A percentile compares a stretch with the other conserved stretches of the same genome.
These are phyloP conservation scores for Aspergillus homomorphus DNA, from an alignment of 495 filamentous ascomycete species.

Conservation along the genomic window DNA sequence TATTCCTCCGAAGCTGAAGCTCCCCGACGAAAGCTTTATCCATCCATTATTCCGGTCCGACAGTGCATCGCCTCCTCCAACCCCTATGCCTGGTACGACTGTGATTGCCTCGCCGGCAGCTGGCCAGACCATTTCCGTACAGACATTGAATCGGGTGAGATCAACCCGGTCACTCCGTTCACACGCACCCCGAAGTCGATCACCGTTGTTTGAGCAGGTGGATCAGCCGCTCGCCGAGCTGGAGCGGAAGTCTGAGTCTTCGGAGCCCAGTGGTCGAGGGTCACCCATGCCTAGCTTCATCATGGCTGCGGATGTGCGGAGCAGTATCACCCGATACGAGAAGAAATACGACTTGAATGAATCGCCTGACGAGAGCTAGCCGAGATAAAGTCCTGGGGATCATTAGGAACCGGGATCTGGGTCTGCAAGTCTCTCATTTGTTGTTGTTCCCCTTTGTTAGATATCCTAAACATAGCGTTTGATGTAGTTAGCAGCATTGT, in stretches of 20 bases:
- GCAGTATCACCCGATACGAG: constrained; percentile 27
- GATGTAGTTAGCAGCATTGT: background rate
- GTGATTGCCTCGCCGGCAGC: constrained; percentile 69
- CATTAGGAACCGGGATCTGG: background rate
- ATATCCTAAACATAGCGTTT: constrained; percentile 12
- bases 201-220: constrained; percentile 24
- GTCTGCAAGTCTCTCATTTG: constrained; percentile 6
- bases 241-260: background rate
- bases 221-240: constrained; percentile 7
- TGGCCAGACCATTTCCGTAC: constrained; percentile 61
- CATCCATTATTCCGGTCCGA: constrained; percentile 81
- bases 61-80: constrained; percentile 67
- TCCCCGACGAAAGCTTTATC: constrained; percentile 65
- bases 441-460: constrained; percentile 6
- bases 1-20: constrained; percentile 13
- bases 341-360: constrained; percentile 33
- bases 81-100: constrained; percentile 63
- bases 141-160: constrained; percentile 60
- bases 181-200: constrained; percentile 23
- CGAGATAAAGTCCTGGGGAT: background rate
- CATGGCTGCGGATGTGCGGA: constrained; percentile 24
- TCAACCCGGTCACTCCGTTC: constrained; percentile 58
- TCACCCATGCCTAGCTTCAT: constrained; percentile 17
- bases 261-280: constrained; percentile 1
- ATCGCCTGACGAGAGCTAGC: constrained; percentile 29